Evolutionary conservation across 306 rosid species (phyloP).

Genomic region (Vigna reflexopilosa): DNA sequence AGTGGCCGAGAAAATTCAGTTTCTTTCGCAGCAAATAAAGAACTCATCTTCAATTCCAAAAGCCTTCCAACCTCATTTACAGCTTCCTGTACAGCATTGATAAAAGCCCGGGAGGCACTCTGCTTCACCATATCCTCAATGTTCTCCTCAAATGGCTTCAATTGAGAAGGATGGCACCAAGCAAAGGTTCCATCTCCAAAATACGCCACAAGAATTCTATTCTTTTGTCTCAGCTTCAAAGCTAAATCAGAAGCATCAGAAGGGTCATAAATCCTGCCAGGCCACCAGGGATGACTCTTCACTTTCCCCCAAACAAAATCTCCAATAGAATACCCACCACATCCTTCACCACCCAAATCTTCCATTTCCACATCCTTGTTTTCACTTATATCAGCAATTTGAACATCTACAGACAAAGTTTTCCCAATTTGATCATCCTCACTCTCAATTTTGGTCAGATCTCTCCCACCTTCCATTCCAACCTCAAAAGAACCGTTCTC

Average conservation of each 20-base stretch:
- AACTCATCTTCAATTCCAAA: constrained; percentile 58
- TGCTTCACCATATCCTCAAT: constrained; percentile 66
- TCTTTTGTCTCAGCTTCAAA: constrained; percentile 56
- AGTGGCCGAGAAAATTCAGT: constrained; percentile 36
- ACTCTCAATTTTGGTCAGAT: constrained; percentile 31
- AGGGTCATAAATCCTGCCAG: constrained; percentile 71
- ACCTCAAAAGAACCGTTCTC: constrained; percentile 24
- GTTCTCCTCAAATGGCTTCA: constrained; percentile 69
- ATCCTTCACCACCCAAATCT: constrained; percentile 47
- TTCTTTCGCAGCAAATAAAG: constrained; percentile 37
- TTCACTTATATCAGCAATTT: constrained; percentile 49
- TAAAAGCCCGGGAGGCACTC: constrained; percentile 64
- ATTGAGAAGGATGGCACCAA: constrained; percentile 77
- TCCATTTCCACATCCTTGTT: constrained; percentile 53
- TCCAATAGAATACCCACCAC: constrained; percentile 56
- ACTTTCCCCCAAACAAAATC: constrained; percentile 89
- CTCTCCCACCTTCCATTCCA: constrained; percentile 17
- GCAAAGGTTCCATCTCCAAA: constrained; percentile 85
- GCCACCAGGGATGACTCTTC: constrained; percentile 87
- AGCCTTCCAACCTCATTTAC: constrained; percentile 65
- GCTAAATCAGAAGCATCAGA: constrained; percentile 68
- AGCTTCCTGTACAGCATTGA: constrained; percentile 68
- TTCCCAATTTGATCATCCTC: constrained; percentile 40
- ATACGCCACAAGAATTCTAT: constrained; percentile 67
- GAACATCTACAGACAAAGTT: constrained; percentile 47